Conservation (phyloP, 192 early-diverging fungal genomes). For the Coemansia sp. region DNA sequence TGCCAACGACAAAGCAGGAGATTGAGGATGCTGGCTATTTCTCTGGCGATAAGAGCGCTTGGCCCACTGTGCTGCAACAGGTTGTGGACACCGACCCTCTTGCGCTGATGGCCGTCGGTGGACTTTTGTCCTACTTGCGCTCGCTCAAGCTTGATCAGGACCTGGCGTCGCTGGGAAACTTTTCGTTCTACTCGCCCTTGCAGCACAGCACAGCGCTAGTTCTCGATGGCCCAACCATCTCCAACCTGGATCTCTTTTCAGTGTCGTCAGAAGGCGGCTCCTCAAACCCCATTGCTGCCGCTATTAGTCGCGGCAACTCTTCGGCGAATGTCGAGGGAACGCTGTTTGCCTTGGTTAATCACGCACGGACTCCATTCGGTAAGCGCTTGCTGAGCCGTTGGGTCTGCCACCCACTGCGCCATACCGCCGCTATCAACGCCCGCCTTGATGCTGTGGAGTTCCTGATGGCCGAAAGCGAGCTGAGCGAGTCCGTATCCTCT, state of each 20-base stretch:
- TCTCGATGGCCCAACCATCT: slow-evolving; percentile 90
- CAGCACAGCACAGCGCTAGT: slow-evolving; percentile 70
- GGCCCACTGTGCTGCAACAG: slow-evolving; percentile 52
- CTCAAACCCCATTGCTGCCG: neutral
- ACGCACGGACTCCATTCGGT: slow-evolving; percentile 86
- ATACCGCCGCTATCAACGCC: slow-evolving; percentile 67
- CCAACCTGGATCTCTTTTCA: slow-evolving; percentile 90
- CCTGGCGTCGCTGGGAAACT: slow-evolving; percentile 81
- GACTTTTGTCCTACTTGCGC: slow-evolving; percentile 83
- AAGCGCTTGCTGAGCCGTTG: slow-evolving; percentile 75
- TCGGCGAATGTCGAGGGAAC: slow-evolving; percentile 62
- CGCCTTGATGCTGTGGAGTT: slow-evolving; percentile 90
- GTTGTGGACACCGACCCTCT: slow-evolving; percentile 38
- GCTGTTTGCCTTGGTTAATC: slow-evolving; percentile 81
- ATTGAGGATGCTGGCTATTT: slow-evolving; percentile 39
- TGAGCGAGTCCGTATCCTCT: slow-evolving; percentile 51
- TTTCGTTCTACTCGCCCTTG: slow-evolving; percentile 82
- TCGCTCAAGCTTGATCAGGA: slow-evolving; percentile 86
- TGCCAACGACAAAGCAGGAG: slow-evolving; percentile 32
- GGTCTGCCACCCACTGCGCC: slow-evolving; percentile 85
- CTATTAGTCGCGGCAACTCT: neutral
- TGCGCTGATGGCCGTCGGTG: slow-evolving; percentile 63
- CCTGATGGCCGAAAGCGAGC: slow-evolving; percentile 56
- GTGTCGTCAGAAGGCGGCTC: slow-evolving; percentile 67
- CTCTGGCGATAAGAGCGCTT: slow-evolving; percentile 22